Percentiles rank a stretch among this genome's conserved stretches.
Conservation (phyloP, 169 alveolate genomes). For the Miamiensis avidus region DNA sequence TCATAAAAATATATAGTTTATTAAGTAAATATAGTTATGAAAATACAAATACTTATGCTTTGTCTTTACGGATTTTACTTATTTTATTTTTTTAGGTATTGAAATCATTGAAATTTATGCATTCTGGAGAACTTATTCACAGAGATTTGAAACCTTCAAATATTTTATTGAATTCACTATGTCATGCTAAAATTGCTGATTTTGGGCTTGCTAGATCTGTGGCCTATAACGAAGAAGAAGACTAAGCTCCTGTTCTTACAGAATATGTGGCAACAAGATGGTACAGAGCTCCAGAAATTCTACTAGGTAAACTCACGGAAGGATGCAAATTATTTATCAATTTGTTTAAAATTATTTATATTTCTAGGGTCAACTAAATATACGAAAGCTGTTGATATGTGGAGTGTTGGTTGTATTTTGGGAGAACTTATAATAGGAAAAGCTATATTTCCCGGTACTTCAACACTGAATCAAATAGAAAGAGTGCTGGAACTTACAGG, state of each 20-base stretch:
- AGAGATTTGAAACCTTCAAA: conserved; percentile 99
- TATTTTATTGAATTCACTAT: conserved; percentile 95
- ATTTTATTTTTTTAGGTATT: conserved; percentile 53
- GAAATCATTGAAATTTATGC: conserved; percentile 93
- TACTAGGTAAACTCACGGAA: conserved; percentile 84
- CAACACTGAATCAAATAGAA: conserved; percentile 71
- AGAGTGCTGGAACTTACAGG: conserved; percentile 70
- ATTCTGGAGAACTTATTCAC: conserved; percentile 96
- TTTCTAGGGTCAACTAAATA: conserved; percentile 51
- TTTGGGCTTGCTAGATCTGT: conserved; percentile 96
- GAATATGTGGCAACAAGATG: conserved; percentile 99
- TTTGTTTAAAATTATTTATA: too few species aligned
- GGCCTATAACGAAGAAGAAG: conserved; percentile 57
- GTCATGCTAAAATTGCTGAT: conserved; percentile 97
- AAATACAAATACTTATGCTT: neutral
- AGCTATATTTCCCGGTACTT: conserved; percentile 72
- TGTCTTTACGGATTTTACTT: too few species aligned
- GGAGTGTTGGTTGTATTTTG: conserved; percentile 76
- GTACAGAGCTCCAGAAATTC: conserved; percentile 99
- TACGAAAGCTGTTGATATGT: conserved; percentile 81
- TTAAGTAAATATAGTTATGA: neutral
- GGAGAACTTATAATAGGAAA: conserved; percentile 63
- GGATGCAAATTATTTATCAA: too few species aligned
- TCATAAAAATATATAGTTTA: conserved; percentile 79
- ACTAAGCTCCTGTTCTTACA: conserved; percentile 84